A percentile compares a stretch with the other conserved stretches of the same genome.
These are phyloP conservation scores for Silene uniflora DNA, from an alignment of 148 eudicot species.

Conservation along the genomic window DNA sequence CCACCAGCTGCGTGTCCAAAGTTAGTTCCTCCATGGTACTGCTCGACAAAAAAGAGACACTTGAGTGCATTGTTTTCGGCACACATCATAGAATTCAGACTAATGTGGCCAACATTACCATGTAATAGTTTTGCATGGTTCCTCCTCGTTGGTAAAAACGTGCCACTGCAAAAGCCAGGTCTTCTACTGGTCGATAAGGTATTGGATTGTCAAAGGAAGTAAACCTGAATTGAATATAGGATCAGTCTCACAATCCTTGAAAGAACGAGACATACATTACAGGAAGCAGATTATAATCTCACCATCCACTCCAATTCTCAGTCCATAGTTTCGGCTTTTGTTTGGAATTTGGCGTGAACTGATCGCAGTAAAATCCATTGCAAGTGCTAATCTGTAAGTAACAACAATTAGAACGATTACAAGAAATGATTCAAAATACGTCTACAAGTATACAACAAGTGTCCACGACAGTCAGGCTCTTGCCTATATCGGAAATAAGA, in stretches of 20 bases:
- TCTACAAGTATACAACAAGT: no score
- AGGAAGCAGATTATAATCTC: conserved; percentile 7
- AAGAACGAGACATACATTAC: not conserved
- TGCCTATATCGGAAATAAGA: no score
- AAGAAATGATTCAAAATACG: no score
- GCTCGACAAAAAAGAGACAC: conserved; percentile 38
- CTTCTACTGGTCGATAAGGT: conserved; percentile 89
- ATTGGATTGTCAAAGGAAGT: conserved; percentile 55
- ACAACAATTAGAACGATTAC: no score
- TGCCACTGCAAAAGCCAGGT: conserved; percentile 85
- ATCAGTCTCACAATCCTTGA: conserved; percentile 12
- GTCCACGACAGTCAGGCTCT: no score
- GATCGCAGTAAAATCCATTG: conserved; percentile 95
- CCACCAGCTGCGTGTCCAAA: conserved; percentile 82
- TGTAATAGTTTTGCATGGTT: conserved; percentile 91
- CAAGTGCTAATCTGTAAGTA: conserved; percentile 78
- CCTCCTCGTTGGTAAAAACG: conserved; percentile 95
- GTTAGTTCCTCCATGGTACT: conserved; percentile 99
- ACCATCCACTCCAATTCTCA: conserved; percentile 99
- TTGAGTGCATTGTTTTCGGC: not conserved
- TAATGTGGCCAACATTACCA: conserved; percentile 41
- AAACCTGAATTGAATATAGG: conserved; percentile 45
- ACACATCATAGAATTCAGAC: not conserved
- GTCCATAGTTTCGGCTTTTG: conserved; percentile 92
- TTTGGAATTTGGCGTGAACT: conserved; percentile 74